Conservation (phyloP, 2,329 filamentous ascomycete genomes). For the Fusarium stilboides region DNA sequence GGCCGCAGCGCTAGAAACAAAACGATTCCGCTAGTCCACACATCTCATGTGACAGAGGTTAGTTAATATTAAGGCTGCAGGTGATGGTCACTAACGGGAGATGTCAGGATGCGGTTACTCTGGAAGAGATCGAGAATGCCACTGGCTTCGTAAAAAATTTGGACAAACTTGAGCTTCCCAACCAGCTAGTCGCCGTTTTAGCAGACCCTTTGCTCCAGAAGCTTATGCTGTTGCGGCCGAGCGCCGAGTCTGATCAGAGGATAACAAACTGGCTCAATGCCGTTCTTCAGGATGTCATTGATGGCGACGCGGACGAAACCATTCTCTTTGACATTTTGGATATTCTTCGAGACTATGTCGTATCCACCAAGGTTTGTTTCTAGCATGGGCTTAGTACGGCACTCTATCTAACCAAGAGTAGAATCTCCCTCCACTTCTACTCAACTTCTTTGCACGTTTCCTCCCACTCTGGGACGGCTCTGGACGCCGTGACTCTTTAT, state of each 20-base stretch:
- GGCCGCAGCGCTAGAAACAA: slow-evolving; percentile 52
- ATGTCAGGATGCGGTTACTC: slow-evolving; percentile 70
- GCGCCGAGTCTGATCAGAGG: slow-evolving; percentile 65
- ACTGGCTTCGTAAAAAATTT: slow-evolving; percentile 79
- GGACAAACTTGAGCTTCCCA: slow-evolving; percentile 85
- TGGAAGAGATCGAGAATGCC: slow-evolving; percentile 84
- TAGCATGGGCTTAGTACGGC: not conserved
- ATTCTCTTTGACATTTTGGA: slow-evolving; percentile 69
- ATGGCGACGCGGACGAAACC: slow-evolving; percentile 65
- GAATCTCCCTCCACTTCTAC: slow-evolving; percentile 64
- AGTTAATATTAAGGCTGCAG: slow-evolving; percentile 33
- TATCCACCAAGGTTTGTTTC: slow-evolving; percentile 67
- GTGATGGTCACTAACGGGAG: slow-evolving; percentile 29
- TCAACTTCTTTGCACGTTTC: slow-evolving; percentile 67
- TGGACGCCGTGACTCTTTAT: slow-evolving; percentile 66
- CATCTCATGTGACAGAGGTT: slow-evolving; percentile 79
- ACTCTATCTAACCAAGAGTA: slow-evolving; percentile 42
- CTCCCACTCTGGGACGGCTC: slow-evolving; percentile 74
- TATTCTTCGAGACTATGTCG: slow-evolving; percentile 69
- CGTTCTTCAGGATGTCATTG: slow-evolving; percentile 69
- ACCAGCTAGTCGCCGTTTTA: slow-evolving; percentile 83
- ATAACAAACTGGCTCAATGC: slow-evolving; percentile 73
- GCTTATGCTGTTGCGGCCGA: slow-evolving; percentile 75
- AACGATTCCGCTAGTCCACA: slow-evolving; percentile 79
- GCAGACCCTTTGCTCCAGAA: slow-evolving; percentile 85